phyloP scores from a whole-genome alignment of 805 yeast genomes.

The Teunomyces lycoperdinae region DNA sequence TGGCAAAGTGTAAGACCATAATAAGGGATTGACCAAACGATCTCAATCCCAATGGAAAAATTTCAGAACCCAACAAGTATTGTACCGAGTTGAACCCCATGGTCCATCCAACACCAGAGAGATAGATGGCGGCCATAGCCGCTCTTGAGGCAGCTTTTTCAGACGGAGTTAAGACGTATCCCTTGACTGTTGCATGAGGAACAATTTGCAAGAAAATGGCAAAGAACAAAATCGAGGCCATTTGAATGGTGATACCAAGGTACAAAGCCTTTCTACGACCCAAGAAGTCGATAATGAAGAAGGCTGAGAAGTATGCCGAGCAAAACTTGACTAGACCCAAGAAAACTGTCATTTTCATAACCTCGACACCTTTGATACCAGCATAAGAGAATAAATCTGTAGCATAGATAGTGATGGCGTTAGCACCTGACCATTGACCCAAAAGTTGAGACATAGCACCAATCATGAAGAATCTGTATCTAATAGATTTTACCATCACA shows the following conservation, averaged over 20 bases:
- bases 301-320: constrained; percentile 48
- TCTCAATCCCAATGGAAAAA: constrained; percentile 51
- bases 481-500: constrained; percentile 34
- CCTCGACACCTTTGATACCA: constrained; percentile 43
- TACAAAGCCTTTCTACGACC: constrained; percentile 52
- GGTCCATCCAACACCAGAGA: constrained; percentile 57
- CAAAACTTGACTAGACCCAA: constrained; percentile 53
- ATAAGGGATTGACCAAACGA: constrained; percentile 48
- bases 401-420: constrained; percentile 55
- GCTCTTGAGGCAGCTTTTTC: constrained; percentile 39
- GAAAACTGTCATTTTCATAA: constrained; percentile 48
- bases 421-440: constrained; percentile 62
- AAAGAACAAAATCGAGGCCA: constrained; percentile 41
- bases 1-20: constrained; percentile 56
- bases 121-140: constrained; percentile 49
- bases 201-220: constrained; percentile 46
- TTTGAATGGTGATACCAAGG: constrained; percentile 46
- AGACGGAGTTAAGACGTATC: constrained; percentile 25
- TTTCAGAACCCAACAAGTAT: constrained; percentile 53
- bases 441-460: constrained; percentile 45
- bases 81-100: constrained; percentile 58
- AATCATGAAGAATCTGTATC: constrained; percentile 44
- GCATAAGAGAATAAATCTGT: constrained; percentile 46
- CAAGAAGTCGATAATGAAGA: constrained; percentile 51
- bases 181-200: constrained; percentile 39